Evolutionary conservation across 495 filamentous ascomycete species (phyloP).

Genomic region (Tuber aestivum): DNA sequence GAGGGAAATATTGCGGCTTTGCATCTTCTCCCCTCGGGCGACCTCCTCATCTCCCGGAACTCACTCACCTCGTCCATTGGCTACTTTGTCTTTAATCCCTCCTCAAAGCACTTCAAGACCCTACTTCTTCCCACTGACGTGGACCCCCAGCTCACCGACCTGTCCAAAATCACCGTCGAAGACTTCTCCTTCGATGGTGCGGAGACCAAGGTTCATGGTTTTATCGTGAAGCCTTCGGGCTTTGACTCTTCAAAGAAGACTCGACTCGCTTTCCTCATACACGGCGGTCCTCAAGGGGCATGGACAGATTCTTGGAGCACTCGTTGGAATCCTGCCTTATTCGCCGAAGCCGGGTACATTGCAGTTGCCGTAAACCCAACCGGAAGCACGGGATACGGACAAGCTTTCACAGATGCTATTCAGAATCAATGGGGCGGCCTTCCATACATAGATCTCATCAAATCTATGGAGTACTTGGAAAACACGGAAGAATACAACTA

Average conservation of each 20-base stretch:
- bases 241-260: slow-evolving; percentile 71
- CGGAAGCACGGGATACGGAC: slow-evolving; percentile 79
- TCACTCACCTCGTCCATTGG: slow-evolving; percentile 50
- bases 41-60: slow-evolving; percentile 60
- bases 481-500: slow-evolving; percentile 56
- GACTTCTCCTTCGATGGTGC: slow-evolving; percentile 67
- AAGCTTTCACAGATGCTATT: slow-evolving; percentile 71
- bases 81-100: slow-evolving; percentile 23
- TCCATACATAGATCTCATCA: slow-evolving; percentile 52
- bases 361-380: slow-evolving; percentile 85
- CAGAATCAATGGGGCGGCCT: slow-evolving; percentile 59
- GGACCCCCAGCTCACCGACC: slow-evolving; percentile 51
- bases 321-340: slow-evolving; percentile 85
- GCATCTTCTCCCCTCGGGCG: slow-evolving; percentile 51
- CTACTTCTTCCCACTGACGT: slow-evolving; percentile 43
- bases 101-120: slow-evolving; percentile 62
- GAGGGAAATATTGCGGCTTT: slow-evolving; percentile 58
- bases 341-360: slow-evolving; percentile 87
- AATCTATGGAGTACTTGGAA: slow-evolving; percentile 70
- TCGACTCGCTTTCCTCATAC: slow-evolving; percentile 75
- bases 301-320: slow-evolving; percentile 83
- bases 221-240: slow-evolving; percentile 71
- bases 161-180: slow-evolving; percentile 56
- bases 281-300: slow-evolving; percentile 81
- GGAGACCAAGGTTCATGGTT: slow-evolving; percentile 64